Percentiles rank a stretch among this genome's conserved stretches.
phyloP scores from a whole-genome alignment of 805 yeast species.

The Yarrowia phangngaensis region DNA sequence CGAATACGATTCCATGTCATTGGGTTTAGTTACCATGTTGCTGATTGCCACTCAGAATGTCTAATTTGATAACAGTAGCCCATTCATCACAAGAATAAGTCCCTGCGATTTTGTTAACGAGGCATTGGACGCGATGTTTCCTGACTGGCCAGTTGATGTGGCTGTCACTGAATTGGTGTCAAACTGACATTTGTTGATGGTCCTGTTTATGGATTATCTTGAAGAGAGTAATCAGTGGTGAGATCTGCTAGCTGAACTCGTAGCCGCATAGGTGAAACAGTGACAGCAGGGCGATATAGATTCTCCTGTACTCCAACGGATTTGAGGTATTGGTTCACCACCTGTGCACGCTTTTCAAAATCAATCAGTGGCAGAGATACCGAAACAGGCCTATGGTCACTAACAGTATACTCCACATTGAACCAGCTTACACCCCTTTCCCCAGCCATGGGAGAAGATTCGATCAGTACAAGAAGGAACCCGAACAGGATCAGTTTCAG shows the following conservation, averaged over 20 bases:
- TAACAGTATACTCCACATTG: conserved; percentile 39
- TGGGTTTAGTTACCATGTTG: too few species aligned
- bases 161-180: too few species aligned
- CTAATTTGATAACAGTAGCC: too few species aligned
- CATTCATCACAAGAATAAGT: too few species aligned
- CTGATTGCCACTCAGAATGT: too few species aligned
- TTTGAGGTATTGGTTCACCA: conserved; percentile 43
- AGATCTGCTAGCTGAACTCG: conserved; percentile 35
- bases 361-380: conserved; percentile 42
- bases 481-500: conserved; percentile 38
- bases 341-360: conserved; percentile 38
- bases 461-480: conserved; percentile 61
- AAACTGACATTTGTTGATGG: too few species aligned
- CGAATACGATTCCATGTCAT: too few species aligned
- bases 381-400: conserved; percentile 58
- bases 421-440: conserved; percentile 28
- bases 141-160: too few species aligned
- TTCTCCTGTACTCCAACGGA: conserved; percentile 47
- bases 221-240: too few species aligned
- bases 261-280: conserved; percentile 41
- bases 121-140: too few species aligned
- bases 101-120: too few species aligned
- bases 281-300: conserved; percentile 43
- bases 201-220: too few species aligned
- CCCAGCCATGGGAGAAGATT: conserved; percentile 34